Conservation (phyloP, 768 basidiomycete genomes). For the Leccinum olivaceopallidum region DNA sequence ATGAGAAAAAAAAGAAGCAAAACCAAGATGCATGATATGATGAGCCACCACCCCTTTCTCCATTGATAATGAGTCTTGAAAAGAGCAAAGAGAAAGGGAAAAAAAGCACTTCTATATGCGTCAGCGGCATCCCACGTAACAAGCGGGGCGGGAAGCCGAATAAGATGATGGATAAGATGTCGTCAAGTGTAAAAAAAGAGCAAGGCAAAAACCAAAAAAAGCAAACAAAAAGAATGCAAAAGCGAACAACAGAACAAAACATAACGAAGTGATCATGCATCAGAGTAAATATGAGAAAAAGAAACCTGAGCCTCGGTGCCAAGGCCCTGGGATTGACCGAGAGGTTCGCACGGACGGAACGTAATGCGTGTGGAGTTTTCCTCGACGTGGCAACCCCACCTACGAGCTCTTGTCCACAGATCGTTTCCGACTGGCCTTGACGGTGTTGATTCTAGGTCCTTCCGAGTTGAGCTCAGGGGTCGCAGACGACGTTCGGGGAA, state of each 20-base stretch:
- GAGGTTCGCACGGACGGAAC: slow-evolving; percentile 9
- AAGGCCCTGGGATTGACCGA: background rate
- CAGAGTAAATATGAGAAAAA: slow-evolving; percentile 8
- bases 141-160: slow-evolving; percentile 17
- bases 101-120: slow-evolving; percentile 25
- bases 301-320: slow-evolving; percentile 2
- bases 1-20: slow-evolving; percentile 11
- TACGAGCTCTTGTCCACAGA: slow-evolving; percentile 29
- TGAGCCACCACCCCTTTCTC: background rate
- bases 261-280: slow-evolving; percentile 23
- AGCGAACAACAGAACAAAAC: slow-evolving; percentile 22
- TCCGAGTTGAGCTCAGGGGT: slow-evolving; percentile 28
- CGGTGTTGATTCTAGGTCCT: slow-evolving; percentile 23
- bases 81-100: background rate
- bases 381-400: slow-evolving; percentile 4
- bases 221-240: slow-evolving; percentile 7
- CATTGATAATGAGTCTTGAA: slow-evolving; percentile 15
- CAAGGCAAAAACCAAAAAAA: background rate
- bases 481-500: slow-evolving; percentile 31
- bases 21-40: slow-evolving; percentile 14
- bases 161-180: slow-evolving; percentile 35
- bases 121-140: slow-evolving; percentile 27
- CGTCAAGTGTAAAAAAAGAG: slow-evolving; percentile 4
- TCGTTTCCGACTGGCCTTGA: slow-evolving; percentile 31
- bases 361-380: slow-evolving; percentile 3